phyloP scores from a whole-genome alignment of 192 early-diverging fungal species.

The Chytriomyces sp. region DNA sequence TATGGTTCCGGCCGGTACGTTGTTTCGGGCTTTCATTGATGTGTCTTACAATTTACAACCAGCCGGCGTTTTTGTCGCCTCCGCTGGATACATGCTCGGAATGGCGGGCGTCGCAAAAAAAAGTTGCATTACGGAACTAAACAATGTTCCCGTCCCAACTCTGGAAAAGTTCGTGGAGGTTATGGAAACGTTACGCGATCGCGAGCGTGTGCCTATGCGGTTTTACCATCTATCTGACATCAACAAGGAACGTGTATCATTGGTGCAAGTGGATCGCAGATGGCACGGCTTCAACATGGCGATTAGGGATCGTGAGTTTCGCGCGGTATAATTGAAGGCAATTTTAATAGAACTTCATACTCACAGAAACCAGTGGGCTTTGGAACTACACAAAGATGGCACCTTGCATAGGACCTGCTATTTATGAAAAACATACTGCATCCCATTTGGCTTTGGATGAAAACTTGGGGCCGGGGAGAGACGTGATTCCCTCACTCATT shows the following conservation, averaged over 20 bases:
- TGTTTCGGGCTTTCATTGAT: not conserved
- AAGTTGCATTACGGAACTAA: conserved; percentile 38
- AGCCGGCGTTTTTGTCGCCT: conserved; percentile 43
- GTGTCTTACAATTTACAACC: not conserved
- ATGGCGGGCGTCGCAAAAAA: conserved; percentile 42
- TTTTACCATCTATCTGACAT: conserved; percentile 42
- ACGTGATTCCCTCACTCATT: conserved; percentile 78
- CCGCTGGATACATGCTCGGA: conserved; percentile 47
- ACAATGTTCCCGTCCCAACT: conserved; percentile 64
- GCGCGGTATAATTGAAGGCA: not conserved
- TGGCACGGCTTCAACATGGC: conserved; percentile 51
- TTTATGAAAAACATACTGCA: conserved; percentile 71
- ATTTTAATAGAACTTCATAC: conserved; percentile 4
- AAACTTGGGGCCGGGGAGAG: conserved; percentile 64
- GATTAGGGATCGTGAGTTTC: conserved; percentile 56
- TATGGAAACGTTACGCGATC: conserved; percentile 46
- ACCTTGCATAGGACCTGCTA: conserved; percentile 57
- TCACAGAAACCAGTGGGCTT: conserved; percentile 60
- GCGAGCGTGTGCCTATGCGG: conserved; percentile 42
- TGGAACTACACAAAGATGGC: conserved; percentile 75
- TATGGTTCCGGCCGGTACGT: conserved; percentile 39
- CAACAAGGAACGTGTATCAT: conserved; percentile 42
- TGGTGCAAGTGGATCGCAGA: conserved; percentile 44
- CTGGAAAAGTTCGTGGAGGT: conserved; percentile 76
- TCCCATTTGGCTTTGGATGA: conserved; percentile 64